Percentiles rank a stretch among this genome's conserved stretches.
Evolutionary conservation across 169 alveolate species (phyloP).

Genomic region (Eimeria nieschulzi): DNA sequence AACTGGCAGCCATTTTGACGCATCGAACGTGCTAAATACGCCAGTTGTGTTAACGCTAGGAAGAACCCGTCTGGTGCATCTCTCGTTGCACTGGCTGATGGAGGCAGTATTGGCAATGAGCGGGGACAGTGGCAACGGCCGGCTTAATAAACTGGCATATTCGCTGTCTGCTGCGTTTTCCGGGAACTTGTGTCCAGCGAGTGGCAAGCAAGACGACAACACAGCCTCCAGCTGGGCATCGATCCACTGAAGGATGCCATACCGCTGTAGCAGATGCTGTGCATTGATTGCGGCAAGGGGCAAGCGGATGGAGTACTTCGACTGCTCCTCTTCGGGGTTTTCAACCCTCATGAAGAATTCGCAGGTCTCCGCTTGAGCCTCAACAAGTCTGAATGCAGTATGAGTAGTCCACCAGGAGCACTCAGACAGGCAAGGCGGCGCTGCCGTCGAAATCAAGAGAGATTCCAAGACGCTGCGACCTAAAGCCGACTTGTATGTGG

Average conservation of each 20-base stretch:
- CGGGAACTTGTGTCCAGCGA: not conserved
- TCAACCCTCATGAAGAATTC: not conserved
- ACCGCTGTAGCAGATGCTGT: conserved; percentile 61
- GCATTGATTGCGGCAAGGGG: conserved; percentile 63
- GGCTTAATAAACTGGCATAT: not conserved
- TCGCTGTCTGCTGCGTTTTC: not conserved
- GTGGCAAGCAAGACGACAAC: not conserved
- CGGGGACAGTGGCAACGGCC: not conserved
- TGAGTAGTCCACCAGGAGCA: conserved; percentile 57
- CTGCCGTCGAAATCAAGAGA: conserved; percentile 49
- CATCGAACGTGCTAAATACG: not conserved
- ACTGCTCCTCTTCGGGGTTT: not conserved
- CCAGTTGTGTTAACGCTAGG: too few relatives aligned
- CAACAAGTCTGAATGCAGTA: conserved; percentile 25
- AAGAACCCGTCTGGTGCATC: too few relatives aligned
- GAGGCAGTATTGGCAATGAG: not conserved
- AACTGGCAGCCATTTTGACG: conserved; percentile 30
- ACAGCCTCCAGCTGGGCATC: conserved; percentile 46
- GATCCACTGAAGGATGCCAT: conserved; percentile 41
- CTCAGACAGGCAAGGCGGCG: conserved; percentile 31
- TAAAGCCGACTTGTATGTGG: not conserved
- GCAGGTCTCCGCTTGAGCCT: conserved; percentile 2
- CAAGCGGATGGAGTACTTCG: not conserved
- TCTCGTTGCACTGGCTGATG: not conserved
- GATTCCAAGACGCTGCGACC: conserved; percentile 50